Evolutionary conservation across 441 rosid species (phyloP).

Genomic region (Croton setiger): DNA sequence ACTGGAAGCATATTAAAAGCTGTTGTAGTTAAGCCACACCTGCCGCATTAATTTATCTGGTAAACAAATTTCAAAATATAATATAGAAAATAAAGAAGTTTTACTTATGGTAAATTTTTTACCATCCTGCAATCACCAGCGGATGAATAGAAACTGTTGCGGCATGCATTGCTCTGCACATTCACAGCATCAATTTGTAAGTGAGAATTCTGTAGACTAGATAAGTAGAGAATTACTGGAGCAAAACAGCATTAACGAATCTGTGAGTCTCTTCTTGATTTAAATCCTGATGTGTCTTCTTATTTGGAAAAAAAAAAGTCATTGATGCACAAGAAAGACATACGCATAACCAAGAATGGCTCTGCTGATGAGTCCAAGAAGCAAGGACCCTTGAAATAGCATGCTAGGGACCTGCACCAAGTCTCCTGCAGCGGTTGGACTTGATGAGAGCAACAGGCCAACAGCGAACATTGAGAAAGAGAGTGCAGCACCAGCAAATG

Average conservation of each 20-base stretch:
- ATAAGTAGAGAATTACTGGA: conserved; percentile 20
- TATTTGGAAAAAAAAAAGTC: conserved; percentile 7
- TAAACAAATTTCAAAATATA: conserved; percentile 20
- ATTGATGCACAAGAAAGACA: conserved; percentile 30
- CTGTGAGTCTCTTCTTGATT: conserved; percentile 15
- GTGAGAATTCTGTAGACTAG: conserved; percentile 11
- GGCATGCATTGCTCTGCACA: conserved; percentile 83
- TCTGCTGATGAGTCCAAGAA: conserved; percentile 94
- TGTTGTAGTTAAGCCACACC: conserved; percentile 96
- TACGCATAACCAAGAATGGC: conserved; percentile 85
- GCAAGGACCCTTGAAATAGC: conserved; percentile 93
- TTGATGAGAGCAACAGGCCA: conserved; percentile 82
- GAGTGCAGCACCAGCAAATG: conserved; percentile 89
- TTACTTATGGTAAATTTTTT: conserved; percentile 23
- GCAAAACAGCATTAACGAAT: not conserved
- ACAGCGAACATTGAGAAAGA: conserved; percentile 84
- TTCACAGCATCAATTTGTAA: conserved; percentile 22
- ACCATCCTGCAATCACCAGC: conserved; percentile 98
- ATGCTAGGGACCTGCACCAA: conserved; percentile 90
- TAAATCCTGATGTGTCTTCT: not conserved
- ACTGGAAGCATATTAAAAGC: conserved; percentile 98
- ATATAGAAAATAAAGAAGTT: conserved; percentile 10
- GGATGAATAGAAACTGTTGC: conserved; percentile 88
- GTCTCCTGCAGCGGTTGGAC: conserved; percentile 69
- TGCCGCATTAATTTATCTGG: conserved; percentile 25